Conservation (phyloP, 2,329 filamentous ascomycete species). For the Claviceps arundinis region DNA sequence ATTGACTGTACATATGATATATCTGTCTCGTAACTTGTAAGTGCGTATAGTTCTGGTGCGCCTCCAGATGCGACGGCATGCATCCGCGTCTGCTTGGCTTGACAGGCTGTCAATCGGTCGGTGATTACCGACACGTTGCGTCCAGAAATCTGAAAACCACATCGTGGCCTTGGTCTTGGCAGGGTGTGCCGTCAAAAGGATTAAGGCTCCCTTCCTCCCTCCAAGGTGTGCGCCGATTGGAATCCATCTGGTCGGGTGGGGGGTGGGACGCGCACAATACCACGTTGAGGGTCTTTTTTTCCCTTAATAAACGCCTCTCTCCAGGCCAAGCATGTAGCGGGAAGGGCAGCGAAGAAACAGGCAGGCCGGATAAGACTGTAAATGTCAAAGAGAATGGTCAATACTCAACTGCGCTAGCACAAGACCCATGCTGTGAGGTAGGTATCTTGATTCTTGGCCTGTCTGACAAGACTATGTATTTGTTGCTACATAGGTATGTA, state of each 20-base stretch:
- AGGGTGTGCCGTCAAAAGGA: not conserved
- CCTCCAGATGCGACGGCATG: not conserved
- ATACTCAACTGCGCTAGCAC: too few relatives aligned
- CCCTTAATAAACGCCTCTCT: not conserved
- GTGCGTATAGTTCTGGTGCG: not conserved
- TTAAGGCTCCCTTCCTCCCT: not conserved
- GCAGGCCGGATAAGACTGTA: too few relatives aligned
- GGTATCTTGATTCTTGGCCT: too few relatives aligned
- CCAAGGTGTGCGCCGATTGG: not conserved
- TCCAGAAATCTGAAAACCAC: not conserved
- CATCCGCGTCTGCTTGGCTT: not conserved
- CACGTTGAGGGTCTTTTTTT: not conserved
- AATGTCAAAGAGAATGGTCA: too few relatives aligned
- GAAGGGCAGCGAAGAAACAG: not conserved
- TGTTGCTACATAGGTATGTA: too few relatives aligned
- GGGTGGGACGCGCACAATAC: not conserved
- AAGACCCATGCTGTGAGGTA: too few relatives aligned
- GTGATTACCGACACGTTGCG: slow-evolving; percentile 8
- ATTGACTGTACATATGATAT: too few relatives aligned
- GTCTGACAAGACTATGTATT: too few relatives aligned
- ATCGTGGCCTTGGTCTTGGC: not conserved
- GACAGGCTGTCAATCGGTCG: not conserved
- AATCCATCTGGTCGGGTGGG: not conserved
- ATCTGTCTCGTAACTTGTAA: too few relatives aligned
- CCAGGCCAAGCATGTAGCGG: not conserved